These are phyloP conservation scores for Penicillium desertorum DNA, from an alignment of 495 filamentous ascomycete genomes.

Conservation along the genomic window DNA sequence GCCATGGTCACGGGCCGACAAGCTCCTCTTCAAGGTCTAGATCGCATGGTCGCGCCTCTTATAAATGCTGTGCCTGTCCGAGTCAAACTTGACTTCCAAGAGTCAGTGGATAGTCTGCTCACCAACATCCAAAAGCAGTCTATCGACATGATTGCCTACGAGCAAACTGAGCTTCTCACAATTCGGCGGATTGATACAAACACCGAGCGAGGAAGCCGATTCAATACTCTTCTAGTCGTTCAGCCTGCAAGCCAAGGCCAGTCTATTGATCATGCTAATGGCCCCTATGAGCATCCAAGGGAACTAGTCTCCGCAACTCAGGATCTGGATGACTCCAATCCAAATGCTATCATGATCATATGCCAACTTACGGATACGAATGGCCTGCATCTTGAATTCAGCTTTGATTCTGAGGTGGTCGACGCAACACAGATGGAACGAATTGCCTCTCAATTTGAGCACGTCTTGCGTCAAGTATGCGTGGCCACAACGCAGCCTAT, in stretches of 20 bases:
- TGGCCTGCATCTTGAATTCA: not conserved
- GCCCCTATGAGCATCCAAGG: not conserved
- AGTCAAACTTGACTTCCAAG: not conserved
- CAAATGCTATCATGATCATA: not conserved
- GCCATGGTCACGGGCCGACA: constrained; percentile 1
- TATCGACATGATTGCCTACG: constrained; percentile 1
- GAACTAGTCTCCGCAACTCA: not conserved
- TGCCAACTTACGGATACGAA: not conserved
- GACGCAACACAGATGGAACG: not conserved
- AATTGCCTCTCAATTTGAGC: not conserved
- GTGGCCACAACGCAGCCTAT: not conserved
- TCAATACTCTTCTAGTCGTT: constrained; percentile 1
- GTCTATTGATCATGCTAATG: not conserved
- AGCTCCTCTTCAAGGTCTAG: not conserved
- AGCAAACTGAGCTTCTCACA: not conserved
- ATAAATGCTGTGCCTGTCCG: not conserved
- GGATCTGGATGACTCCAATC: not conserved
- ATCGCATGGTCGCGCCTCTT: not conserved
- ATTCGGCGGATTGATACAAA: not conserved
- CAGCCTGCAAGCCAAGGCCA: constrained; percentile 2
- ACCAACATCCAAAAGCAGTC: not conserved
- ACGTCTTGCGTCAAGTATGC: not conserved
- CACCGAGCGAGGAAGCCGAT: not conserved
- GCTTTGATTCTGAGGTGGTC: not conserved
- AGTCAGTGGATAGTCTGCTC: not conserved